Percentiles rank a stretch among this genome's conserved stretches.
Conservation (phyloP, 2,329 filamentous ascomycete species). For the Dothideomycetidae sp. region DNA sequence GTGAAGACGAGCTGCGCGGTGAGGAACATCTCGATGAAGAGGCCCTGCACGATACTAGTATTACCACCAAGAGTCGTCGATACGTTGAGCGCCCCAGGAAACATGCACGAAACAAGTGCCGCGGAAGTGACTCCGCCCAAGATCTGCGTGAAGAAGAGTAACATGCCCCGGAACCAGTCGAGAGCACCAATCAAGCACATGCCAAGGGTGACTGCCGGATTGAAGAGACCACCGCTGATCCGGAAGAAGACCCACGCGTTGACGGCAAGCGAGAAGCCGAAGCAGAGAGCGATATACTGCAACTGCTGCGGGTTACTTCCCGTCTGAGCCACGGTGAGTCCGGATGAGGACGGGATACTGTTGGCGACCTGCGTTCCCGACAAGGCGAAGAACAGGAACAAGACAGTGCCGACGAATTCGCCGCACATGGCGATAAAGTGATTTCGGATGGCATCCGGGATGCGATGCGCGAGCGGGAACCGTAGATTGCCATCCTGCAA, state of each 20-base stretch:
- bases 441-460: constrained; percentile 22
- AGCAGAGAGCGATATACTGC: constrained; percentile 27
- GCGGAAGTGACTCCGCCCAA: constrained; percentile 32
- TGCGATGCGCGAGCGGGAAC: constrained; percentile 16
- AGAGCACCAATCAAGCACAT: constrained; percentile 34
- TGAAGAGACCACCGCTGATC: constrained; percentile 27
- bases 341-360: constrained; percentile 19
- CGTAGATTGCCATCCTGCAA: constrained; percentile 15
- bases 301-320: constrained; percentile 25
- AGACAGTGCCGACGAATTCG: constrained; percentile 32
- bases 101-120: constrained; percentile 30
- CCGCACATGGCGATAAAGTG: constrained; percentile 30
- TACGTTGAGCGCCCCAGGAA: constrained; percentile 33
- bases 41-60: constrained; percentile 30
- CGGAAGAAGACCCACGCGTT: constrained; percentile 34
- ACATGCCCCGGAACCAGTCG: constrained; percentile 28
- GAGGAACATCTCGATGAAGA: constrained; percentile 39
- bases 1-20: constrained; percentile 36
- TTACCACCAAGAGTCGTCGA: constrained; percentile 29
- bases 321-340: constrained; percentile 14
- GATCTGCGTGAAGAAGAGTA: constrained; percentile 33
- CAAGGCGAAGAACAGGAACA: constrained; percentile 32
- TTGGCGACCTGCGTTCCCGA: constrained; percentile 29
- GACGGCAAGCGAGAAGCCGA: constrained; percentile 31
- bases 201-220: constrained; percentile 31